Evolutionary conservation across 495 filamentous ascomycete genomes (phyloP).

Genomic region (Chaetomium cochliodes): DNA sequence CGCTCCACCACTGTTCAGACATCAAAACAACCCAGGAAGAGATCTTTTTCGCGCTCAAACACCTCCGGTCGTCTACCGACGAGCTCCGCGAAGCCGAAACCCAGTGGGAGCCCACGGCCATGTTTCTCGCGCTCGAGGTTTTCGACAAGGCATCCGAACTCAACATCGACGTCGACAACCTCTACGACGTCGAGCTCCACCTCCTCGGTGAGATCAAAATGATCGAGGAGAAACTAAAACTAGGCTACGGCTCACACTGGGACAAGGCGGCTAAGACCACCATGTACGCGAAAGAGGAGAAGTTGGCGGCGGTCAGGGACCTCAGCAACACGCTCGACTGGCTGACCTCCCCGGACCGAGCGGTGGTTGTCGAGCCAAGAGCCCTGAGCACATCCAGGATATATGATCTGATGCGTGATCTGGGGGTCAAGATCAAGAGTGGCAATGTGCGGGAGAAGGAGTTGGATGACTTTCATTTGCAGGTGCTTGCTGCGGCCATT

Average conservation of each 20-base stretch:
- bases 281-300: neutral
- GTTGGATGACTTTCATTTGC: neutral
- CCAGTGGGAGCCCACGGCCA: neutral
- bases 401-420: neutral
- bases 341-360: neutral
- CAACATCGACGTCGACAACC: neutral
- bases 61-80: neutral
- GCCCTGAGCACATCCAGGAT: neutral
- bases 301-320: neutral
- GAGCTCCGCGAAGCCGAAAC: neutral
- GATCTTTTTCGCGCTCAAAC: neutral
- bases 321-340: neutral
- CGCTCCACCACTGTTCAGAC: no score
- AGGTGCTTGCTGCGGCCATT: neutral
- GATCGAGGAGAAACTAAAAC: neutral
- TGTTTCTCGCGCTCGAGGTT: neutral
- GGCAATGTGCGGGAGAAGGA: neutral
- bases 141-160: neutral
- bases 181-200: neutral
- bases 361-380: neutral
- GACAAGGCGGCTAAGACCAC: no score
- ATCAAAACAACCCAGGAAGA: neutral
- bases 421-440: neutral
- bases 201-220: neutral
- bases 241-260: no score